Percentiles rank a stretch among this genome's conserved stretches.
Evolutionary conservation across 371 early-diverging fungal species (phyloP).

Genomic region (Saksenaea vasiformis): DNA sequence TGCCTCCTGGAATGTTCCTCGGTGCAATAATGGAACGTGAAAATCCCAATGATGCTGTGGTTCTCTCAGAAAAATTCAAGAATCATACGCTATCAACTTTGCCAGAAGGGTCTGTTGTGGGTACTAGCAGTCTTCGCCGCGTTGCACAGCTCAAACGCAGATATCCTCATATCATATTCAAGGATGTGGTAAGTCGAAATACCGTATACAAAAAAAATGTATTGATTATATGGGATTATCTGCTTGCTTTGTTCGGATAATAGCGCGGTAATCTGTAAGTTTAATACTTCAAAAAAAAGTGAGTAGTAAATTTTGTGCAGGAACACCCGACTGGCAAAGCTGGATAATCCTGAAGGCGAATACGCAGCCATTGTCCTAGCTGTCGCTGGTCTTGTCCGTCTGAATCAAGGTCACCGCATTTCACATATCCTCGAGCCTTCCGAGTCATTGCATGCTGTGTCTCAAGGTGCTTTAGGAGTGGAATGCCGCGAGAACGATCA

Average conservation of each 20-base stretch:
- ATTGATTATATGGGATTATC: not conserved
- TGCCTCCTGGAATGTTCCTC: constrained; percentile 82
- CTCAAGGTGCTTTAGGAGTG: constrained; percentile 92
- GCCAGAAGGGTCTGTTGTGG: constrained; percentile 81
- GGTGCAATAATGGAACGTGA: constrained; percentile 87
- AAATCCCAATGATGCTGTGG: constrained; percentile 90
- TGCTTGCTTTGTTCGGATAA: not conserved
- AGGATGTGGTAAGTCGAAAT: constrained; percentile 71
- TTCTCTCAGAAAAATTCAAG: constrained; percentile 43
- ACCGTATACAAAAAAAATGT: not conserved
- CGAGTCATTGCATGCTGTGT: constrained; percentile 87
- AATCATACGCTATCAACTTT: constrained; percentile 59
- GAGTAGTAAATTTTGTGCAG: constrained; percentile 21
- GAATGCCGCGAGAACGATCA: constrained; percentile 81
- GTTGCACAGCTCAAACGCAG: constrained; percentile 82
- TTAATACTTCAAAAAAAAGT: not conserved
- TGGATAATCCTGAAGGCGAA: constrained; percentile 76
- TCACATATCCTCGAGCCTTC: constrained; percentile 65
- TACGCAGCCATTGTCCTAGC: constrained; percentile 88
- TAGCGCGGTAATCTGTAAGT: constrained; percentile 52
- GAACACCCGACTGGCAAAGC: constrained; percentile 89
- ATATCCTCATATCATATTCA: constrained; percentile 80
- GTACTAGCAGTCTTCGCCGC: constrained; percentile 91
- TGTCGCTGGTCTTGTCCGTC: constrained; percentile 82
- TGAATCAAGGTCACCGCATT: constrained; percentile 72